Evolutionary conservation across 768 basidiomycete species (phyloP).

Genomic region (Lentinula edodes): DNA sequence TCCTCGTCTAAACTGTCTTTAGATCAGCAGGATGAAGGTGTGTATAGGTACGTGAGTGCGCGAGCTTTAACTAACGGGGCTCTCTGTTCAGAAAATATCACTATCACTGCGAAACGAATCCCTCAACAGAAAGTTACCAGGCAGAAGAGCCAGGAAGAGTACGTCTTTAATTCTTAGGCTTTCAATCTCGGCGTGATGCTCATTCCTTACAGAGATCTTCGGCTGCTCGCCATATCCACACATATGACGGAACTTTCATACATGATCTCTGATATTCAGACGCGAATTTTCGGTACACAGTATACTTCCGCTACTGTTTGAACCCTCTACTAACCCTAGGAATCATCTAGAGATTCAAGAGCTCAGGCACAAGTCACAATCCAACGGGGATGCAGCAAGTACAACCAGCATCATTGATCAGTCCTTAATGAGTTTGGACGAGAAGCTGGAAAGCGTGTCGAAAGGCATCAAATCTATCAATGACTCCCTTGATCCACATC

Average conservation of each 20-base stretch:
- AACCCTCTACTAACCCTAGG: neutral
- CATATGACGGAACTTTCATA: constrained; percentile 87
- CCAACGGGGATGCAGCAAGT: constrained; percentile 47
- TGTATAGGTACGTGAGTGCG: neutral
- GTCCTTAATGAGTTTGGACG: constrained; percentile 73
- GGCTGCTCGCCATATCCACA: constrained; percentile 71
- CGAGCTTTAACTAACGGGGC: neutral
- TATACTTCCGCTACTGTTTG: neutral
- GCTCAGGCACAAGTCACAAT: constrained; percentile 80
- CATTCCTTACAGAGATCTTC: constrained; percentile 54
- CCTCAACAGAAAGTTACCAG: constrained; percentile 42
- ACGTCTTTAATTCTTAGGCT: constrained; percentile 18
- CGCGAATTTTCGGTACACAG: constrained; percentile 75
- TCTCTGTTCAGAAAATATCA: constrained; percentile 56
- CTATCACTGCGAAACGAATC: constrained; percentile 54
- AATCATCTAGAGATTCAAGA: constrained; percentile 76
- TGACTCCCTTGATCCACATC: constrained; percentile 58
- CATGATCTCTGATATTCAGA: constrained; percentile 84
- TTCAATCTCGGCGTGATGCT: constrained; percentile 9
- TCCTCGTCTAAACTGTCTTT: constrained; percentile 55
- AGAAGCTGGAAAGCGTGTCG: constrained; percentile 68
- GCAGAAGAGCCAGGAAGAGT: constrained; percentile 66
- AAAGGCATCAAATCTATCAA: constrained; percentile 66
- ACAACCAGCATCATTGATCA: constrained; percentile 75
- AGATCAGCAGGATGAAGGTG: constrained; percentile 53